Base-by-base conservation (phyloP, 176 grass and related monocot genomes). In the Urochloa ruziziensis region DNA sequence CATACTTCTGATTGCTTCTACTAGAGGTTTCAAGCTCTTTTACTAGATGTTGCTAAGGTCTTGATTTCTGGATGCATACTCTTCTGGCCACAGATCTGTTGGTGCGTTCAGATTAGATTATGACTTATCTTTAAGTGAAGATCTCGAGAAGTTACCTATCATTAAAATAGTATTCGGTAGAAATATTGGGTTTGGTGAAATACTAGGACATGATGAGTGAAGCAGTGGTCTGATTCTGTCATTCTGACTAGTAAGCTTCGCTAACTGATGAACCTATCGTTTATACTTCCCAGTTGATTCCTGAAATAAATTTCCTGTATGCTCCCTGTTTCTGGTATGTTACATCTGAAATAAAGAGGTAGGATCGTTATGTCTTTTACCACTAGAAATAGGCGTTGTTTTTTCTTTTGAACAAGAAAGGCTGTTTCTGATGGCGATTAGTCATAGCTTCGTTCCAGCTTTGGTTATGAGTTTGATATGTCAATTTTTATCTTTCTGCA, bases 181-280 rank as follows among this genome's bases (percentile, higher is more conserved):
- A 51, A 40, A 52, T 86, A 34, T 39, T 13, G 35, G 9, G 43
- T 54, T 65, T 7, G 7, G 7, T 64, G 57, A 43, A 54, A 13
- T 63, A 10, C 11, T 36, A 8, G 25, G 48, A 59, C 25, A 75
- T 51, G 61, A 76, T 75, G 37, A 10, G 25, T 28, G 18, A 69
- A 78, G 25, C n/a, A 62, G 53, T 88, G 23, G 7, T 69, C 25
- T 87, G 44, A 76, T 27, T 75, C 21, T 68, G 67, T 76, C 42
- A 76, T 27, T 75, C 21, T 68, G 67, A 82, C 42, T 71, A 72
- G 84, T 79, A 47, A 51, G 65, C 52, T 71, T 32, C 47, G 34
- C 18, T 34, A 52, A 25, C 46, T 28, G 49, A 49, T 44, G 28
- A 32, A 77, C 25, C 42, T 27, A 52, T 73, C 6, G 39, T 62